phyloP scores from a whole-genome alignment of 768 basidiomycete species.

The Boletus tylopilopsis region DNA sequence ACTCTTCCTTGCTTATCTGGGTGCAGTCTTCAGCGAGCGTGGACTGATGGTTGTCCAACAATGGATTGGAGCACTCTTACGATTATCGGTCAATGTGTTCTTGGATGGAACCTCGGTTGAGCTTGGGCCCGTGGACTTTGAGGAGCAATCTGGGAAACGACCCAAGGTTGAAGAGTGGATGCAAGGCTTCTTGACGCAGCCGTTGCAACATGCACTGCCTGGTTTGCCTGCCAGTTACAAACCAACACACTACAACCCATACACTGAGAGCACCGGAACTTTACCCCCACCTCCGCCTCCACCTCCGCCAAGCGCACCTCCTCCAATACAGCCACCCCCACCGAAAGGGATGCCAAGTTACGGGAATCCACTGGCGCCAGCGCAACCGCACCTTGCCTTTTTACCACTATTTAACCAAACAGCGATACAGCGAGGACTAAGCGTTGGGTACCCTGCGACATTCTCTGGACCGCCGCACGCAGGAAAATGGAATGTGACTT shows the following conservation, averaged over 20 bases:
- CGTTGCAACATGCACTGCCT: slow-evolving; percentile 19
- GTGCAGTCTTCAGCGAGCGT: slow-evolving; percentile 54
- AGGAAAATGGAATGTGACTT: slow-evolving; percentile 61
- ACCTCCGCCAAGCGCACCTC: slow-evolving; percentile 28
- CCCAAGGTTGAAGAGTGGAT: slow-evolving; percentile 27
- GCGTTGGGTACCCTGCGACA: slow-evolving; percentile 55
- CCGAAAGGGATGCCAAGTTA: slow-evolving; percentile 28
- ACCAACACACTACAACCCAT: slow-evolving; percentile 31
- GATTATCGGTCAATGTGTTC: slow-evolving; percentile 20
- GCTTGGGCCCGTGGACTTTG: slow-evolving; percentile 24
- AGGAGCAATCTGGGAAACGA: slow-evolving; percentile 29
- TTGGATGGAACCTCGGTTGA: slow-evolving; percentile 11
- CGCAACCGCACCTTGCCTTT: slow-evolving; percentile 61
- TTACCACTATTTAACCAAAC: slow-evolving; percentile 74
- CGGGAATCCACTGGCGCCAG: slow-evolving; percentile 59
- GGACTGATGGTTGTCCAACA: slow-evolving; percentile 49
- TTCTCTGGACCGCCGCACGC: slow-evolving; percentile 68
- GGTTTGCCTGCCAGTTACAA: slow-evolving; percentile 16
- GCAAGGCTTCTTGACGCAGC: slow-evolving; percentile 31
- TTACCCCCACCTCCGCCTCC: slow-evolving; percentile 19
- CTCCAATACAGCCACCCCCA: slow-evolving; percentile 36
- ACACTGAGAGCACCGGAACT: slow-evolving; percentile 11
- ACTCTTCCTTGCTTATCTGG: slow-evolving; percentile 66
- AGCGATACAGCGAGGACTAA: slow-evolving; percentile 60
- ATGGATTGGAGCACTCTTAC: slow-evolving; percentile 51